Evolutionary conservation across 176 grass and related monocot species (phyloP), one percentile per base, ranked within the genome.

Genomic region (Calamus simplicifolius): DNA sequence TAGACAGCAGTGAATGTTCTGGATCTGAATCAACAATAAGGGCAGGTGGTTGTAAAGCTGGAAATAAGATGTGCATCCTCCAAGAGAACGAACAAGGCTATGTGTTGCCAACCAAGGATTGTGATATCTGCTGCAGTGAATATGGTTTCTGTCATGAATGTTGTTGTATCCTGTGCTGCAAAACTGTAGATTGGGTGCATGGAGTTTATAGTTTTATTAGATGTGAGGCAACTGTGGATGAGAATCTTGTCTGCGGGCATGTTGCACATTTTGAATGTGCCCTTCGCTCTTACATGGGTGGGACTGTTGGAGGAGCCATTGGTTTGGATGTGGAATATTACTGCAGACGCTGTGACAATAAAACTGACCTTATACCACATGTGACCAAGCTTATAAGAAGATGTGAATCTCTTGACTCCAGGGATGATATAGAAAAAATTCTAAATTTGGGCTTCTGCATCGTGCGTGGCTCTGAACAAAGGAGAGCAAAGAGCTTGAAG

Each of bases 261-360:
- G 63, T 76, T 69, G 87, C 81, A 23, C 93, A 91, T 63, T 57
- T 88, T 82, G 74, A 88, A 26, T 97, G 93, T 77, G 93, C 93
- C 72, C 93, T 88, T 73, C 63, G 66, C 16, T 80, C 61, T 77
- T 92, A 70, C 60, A 82, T 98, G 93, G 84, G 84, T 76, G 93
- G 93, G 63, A 88, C 87, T 53, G 88, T 98, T 75, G 93, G 93
- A 54, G 93, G 87, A 75, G 58, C 23, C 29, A 81, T 98, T 28
- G 81, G 55, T 54, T 70, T 98, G 62, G 81, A 98, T 78, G 75
- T 87, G 13, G 84, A 98, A 67, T 98, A 98, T 78, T 83, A 73
- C 29, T 98, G 93, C 68, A 81, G 87, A 64, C 53, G 75, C 16
- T 98, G 93, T 70, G 93, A 98, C 58, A 91, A 85, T 76, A 98